A percentile compares a stretch with the other conserved stretches of the same genome.
Conservation (phyloP, 768 basidiomycete species). For the Paxillus ammoniavirescens region DNA sequence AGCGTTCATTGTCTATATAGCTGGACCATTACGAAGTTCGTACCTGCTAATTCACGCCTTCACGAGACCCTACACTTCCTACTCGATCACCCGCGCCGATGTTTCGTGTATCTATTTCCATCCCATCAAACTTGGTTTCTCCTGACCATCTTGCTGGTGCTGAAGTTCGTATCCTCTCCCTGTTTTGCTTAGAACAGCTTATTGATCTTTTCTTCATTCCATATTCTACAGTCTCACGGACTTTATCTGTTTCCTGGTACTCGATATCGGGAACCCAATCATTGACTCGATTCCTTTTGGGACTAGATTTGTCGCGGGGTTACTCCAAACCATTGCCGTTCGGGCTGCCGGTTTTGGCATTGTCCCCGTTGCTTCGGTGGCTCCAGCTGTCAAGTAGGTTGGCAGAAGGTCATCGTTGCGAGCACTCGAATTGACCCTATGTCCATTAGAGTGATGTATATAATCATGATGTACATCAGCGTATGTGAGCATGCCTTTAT, state of each 20-base stretch:
- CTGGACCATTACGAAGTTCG: constrained; percentile 67
- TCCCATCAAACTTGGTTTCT: constrained; percentile 95
- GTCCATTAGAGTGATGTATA: constrained; percentile 67
- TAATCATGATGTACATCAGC: constrained; percentile 93
- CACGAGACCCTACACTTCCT: constrained; percentile 87
- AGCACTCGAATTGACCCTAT: background rate
- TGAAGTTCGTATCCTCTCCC: constrained; percentile 56
- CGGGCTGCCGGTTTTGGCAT: constrained; percentile 85
- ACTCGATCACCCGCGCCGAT: constrained; percentile 91
- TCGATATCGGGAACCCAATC: constrained; percentile 78
- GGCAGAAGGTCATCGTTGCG: background rate
- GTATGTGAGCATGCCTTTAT: constrained; percentile 54
- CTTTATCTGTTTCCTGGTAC: constrained; percentile 86
- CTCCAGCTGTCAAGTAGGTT: constrained; percentile 85
- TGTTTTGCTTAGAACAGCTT: background rate
- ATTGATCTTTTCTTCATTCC: background rate
- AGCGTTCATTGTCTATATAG: constrained; percentile 39
- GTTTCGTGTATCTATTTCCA: constrained; percentile 88
- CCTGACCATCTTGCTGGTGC: constrained; percentile 56
- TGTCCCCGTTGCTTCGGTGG: constrained; percentile 69
- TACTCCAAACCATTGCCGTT: constrained; percentile 79
- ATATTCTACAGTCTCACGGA: constrained; percentile 58
- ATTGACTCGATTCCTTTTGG: constrained; percentile 70
- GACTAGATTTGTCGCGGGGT: constrained; percentile 65
- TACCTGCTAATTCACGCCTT: constrained; percentile 56